These are phyloP conservation scores for Tylopilus sp. DNA, from an alignment of 1,284 basidiomycete species.

Conservation along the genomic window DNA sequence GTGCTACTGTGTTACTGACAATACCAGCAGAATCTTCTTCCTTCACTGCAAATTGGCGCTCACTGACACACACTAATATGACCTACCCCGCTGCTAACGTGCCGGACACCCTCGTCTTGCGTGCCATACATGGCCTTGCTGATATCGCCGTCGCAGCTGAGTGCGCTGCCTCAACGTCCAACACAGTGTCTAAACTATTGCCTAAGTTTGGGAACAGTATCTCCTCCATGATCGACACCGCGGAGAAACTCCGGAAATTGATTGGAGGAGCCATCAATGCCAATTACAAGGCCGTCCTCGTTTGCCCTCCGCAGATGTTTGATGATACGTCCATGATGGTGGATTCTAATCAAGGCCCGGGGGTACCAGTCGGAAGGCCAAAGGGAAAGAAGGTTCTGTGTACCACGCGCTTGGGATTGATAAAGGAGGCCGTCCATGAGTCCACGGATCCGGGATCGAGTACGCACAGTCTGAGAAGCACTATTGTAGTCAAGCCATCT, in stretches of 20 bases:
- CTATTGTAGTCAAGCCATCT: background rate
- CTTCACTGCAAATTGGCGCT: background rate
- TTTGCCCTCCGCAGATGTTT: too few relatives aligned
- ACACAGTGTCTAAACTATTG: background rate
- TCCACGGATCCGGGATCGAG: background rate
- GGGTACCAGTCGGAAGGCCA: background rate
- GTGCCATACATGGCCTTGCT: background rate
- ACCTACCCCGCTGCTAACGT: background rate
- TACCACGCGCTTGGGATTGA: background rate
- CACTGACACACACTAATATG: background rate
- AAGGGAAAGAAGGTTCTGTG: background rate
- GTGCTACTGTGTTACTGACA: background rate
- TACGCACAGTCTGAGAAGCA: background rate
- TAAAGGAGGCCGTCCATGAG: too few relatives aligned
- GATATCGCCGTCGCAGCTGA: background rate
- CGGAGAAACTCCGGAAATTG: background rate
- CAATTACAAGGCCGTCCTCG: background rate
- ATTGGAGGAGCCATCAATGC: background rate
- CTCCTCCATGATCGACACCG: background rate
- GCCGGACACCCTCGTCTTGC: background rate
- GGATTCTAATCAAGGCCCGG: too few relatives aligned
- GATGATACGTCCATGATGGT: too few relatives aligned
- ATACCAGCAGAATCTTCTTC: background rate
- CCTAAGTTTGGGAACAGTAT: background rate
- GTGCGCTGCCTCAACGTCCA: background rate